Percentiles rank a stretch among this genome's conserved stretches.
These are phyloP conservation scores for Entomortierella lignicola DNA, from an alignment of 192 early-diverging fungal species.

Conservation along the genomic window DNA sequence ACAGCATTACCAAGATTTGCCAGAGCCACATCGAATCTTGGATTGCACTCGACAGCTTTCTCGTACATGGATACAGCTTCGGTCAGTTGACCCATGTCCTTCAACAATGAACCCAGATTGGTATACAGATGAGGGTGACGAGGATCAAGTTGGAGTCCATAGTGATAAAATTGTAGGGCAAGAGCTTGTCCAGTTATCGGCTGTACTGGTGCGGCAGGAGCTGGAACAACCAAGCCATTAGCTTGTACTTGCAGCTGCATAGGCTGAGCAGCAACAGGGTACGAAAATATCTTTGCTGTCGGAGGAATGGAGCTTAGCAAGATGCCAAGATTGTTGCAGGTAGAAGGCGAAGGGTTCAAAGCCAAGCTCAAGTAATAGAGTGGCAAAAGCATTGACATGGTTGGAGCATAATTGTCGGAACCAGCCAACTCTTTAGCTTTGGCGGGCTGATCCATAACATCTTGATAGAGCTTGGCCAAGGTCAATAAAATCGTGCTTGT, in stretches of 20 bases:
- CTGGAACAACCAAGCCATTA: conserved; percentile 43
- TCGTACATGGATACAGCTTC: conserved; percentile 92
- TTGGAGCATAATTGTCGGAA: conserved; percentile 60
- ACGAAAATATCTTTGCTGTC: conserved; percentile 59
- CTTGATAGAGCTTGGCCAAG: conserved; percentile 91
- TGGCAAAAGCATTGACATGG: conserved; percentile 74
- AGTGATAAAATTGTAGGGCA: conserved; percentile 88
- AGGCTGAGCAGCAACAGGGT: conserved; percentile 40
- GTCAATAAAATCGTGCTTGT: conserved; percentile 82
- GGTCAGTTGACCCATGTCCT: conserved; percentile 87
- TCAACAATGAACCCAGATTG: conserved; percentile 91
- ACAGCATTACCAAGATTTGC: conserved; percentile 94
- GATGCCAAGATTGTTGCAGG: conserved; percentile 93
- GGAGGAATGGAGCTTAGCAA: conserved; percentile 76
- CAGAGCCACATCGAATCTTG: conserved; percentile 90
- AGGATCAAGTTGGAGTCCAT: conserved; percentile 83
- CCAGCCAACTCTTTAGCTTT: conserved; percentile 53
- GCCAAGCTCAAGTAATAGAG: conserved; percentile 88
- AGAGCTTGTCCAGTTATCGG: conserved; percentile 77
- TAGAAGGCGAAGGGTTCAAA: conserved; percentile 85
- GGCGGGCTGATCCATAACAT: conserved; percentile 65
- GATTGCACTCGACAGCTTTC: conserved; percentile 86
- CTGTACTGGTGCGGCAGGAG: conserved; percentile 23
- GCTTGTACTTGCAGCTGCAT: conserved; percentile 45
- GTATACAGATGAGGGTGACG: conserved; percentile 92